Base-by-base conservation (phyloP, 2,329 filamentous ascomycete species). In the Bimuria novae-zelandiae region DNA sequence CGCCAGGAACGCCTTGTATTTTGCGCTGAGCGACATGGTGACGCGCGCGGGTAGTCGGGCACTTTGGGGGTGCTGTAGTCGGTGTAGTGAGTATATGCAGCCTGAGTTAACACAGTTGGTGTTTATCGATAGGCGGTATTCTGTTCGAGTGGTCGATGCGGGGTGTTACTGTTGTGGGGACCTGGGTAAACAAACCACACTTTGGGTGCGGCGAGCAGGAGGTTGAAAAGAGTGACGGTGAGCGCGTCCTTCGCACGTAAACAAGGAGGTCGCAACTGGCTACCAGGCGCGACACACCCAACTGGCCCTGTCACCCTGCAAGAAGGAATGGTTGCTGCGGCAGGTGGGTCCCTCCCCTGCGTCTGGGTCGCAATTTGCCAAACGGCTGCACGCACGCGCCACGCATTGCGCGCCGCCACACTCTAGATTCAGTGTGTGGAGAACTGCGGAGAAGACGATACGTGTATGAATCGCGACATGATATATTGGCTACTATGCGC, bases 1-100 rank as follows among this genome's bases (percentile, higher is more conserved):
- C 52, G 72, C 73, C 50, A 81, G 68, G 62, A 80, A 82, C 5
- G 68, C 64, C 56, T 76, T 63, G 65, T 81, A 82, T 39, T 63
- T 67, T 58, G 68, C 67, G 53, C 55, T 59, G 55, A 73, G 67
- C 56, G 75, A 68, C 67, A 76, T 79, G 63, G 60, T 68, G 62
- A 37, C 51, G 56, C 52, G 50, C 49, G 35, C 37, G n/a, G 14
- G 29, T n/a, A 17, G 11, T 30, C 12, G 45, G 30, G 29, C 47
- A 46, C 7, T 16, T 36, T 16, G 45, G 36, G 52, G 16, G 29
- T 39, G 33, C 14, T 37, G 33, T 27, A 44, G 41, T 52, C 41
- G 33, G 30, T 22, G 48, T 27, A 33, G 22, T 29, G 4, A 22
- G 10, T 10, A 22, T 32, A 33, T n/a, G 30, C n/a, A 27, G 5